Evolutionary conservation across 129 eudicot genomes (phyloP).

Genomic region (Calendula officinalis): DNA sequence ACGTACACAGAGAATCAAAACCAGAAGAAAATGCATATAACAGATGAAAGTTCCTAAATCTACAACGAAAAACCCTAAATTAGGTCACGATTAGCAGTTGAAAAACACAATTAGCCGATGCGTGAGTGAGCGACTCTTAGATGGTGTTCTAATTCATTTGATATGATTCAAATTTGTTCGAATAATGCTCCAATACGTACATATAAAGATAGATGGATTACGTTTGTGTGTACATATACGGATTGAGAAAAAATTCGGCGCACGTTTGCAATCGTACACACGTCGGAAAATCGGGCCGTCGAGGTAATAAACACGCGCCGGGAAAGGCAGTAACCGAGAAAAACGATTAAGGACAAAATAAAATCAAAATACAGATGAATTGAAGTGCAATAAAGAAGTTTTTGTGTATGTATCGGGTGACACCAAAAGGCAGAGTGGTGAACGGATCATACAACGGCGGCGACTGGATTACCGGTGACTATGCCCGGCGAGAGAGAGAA

Average conservation of each 20-base stretch:
- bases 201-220: slow-evolving; percentile 26
- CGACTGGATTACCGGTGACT: slow-evolving; percentile 34
- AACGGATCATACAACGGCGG: slow-evolving; percentile 23
- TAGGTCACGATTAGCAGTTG: slow-evolving; percentile 14
- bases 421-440: slow-evolving; percentile 7
- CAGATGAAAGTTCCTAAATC: slow-evolving; percentile 40
- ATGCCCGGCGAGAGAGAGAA: slow-evolving; percentile 22
- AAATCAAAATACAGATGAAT: not conserved
- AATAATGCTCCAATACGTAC: slow-evolving; percentile 14
- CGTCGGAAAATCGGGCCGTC: slow-evolving; percentile 33
- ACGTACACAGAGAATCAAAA: slow-evolving; percentile 22
- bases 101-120: slow-evolving; percentile 25
- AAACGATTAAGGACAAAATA: slow-evolving; percentile 21
- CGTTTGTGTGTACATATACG: slow-evolving; percentile 2
- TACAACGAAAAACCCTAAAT: slow-evolving; percentile 40
- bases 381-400: not conserved
- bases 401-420: slow-evolving; percentile 14
- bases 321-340: slow-evolving; percentile 36
- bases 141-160: slow-evolving; percentile 11
- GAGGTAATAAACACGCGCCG: slow-evolving; percentile 33
- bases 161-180: slow-evolving; percentile 35
- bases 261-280: slow-evolving; percentile 34
- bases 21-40: slow-evolving; percentile 12
- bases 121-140: slow-evolving; percentile 23
- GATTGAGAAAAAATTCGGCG: slow-evolving; percentile 23